phyloP scores from a whole-genome alignment of 495 filamentous ascomycete genomes.

The Aspergillus cavernicola region DNA sequence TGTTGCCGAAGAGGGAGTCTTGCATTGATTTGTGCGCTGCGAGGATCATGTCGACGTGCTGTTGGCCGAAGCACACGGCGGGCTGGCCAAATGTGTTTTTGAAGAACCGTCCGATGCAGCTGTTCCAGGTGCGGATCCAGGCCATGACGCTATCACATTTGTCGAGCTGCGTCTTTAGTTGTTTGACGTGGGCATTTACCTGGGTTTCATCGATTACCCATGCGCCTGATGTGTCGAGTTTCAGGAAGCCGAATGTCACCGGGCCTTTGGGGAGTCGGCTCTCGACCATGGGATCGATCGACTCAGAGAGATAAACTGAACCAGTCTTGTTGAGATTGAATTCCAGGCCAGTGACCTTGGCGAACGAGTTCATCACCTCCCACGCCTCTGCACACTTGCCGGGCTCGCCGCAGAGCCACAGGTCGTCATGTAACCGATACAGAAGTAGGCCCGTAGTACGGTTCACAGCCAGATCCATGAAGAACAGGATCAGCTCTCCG shows the following conservation, averaged over 20 bases:
- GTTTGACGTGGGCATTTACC: constrained; percentile 51
- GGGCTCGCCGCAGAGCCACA: constrained; percentile 56
- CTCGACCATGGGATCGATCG: not conserved
- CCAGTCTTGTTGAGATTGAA: constrained; percentile 53
- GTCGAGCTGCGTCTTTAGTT: constrained; percentile 51
- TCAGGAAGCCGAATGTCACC: constrained; percentile 28
- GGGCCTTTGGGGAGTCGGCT: constrained; percentile 16
- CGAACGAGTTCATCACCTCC: constrained; percentile 47
- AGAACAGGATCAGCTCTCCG: constrained; percentile 54
- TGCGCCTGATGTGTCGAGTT: constrained; percentile 14
- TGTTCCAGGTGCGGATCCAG: constrained; percentile 61
- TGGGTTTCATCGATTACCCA: constrained; percentile 49
- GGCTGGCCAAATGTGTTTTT: constrained; percentile 55
- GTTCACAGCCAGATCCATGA: constrained; percentile 57
- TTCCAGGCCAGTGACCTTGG: constrained; percentile 44
- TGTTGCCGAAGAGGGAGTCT: constrained; percentile 37
- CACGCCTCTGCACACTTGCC: constrained; percentile 47
- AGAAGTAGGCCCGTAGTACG: constrained; percentile 46
- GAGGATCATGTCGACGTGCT: constrained; percentile 55
- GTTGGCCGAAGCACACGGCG: constrained; percentile 53
- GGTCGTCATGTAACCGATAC: constrained; percentile 56
- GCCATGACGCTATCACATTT: constrained; percentile 45
- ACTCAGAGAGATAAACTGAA: constrained; percentile 38
- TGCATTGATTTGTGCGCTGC: constrained; percentile 52
- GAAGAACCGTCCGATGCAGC: constrained; percentile 56